Base-by-base conservation (phyloP, 352 stramenopile species). In the Pythium grandisporangium region DNA sequence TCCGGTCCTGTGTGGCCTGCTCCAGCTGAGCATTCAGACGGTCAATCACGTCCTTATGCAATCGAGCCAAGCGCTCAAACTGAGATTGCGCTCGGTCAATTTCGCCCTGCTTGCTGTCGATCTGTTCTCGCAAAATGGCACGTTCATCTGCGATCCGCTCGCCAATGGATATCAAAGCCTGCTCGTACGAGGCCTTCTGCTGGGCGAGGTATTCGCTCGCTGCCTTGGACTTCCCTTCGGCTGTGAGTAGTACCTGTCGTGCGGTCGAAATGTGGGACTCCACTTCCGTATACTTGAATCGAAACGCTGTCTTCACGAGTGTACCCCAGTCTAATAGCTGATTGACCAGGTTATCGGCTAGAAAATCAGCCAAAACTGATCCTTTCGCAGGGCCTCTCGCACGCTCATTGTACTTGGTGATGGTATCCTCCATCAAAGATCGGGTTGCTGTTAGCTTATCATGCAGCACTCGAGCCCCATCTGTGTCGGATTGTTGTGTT, bases 151-250 rank as follows among this genome's bases (percentile, higher is more conserved):
- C 41, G 23, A 71, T 68, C 8, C 70, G 67, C 43, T 85, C 70
- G 1, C 49, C 38, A 16, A 89, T 80, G 1, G 54, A 55, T 12
- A 65, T 60, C 8, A 89, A 36, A n/a, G 75, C 66, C 29, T 54
- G 67, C 35, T 89, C 68, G 33, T 70, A 84, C 3, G 70, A 73
- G 5, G 78, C 55, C 30, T 80, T 82, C 27, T 89, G 70, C 34
- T 83, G 70, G 1, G n/a, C 17, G 1, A 89, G 41, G 30, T 86
- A 58, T 32, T 86, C 68, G 24, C 80, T 60, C 1, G 67, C 52
- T 12, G 61, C 72, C 37, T 60, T 64, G 8, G 77, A 53, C 51
- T 85, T 85, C 16, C 63, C 58, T 51, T 89, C 75, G 13, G 80
- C 30, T 20, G 56, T 55, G 16, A 66, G 56, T 8, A 85, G 53